A percentile compares a stretch with the other conserved stretches of the same genome.
Evolutionary conservation across 1,139 yeast species (phyloP).

Genomic region (Kodamaea fungicola): DNA sequence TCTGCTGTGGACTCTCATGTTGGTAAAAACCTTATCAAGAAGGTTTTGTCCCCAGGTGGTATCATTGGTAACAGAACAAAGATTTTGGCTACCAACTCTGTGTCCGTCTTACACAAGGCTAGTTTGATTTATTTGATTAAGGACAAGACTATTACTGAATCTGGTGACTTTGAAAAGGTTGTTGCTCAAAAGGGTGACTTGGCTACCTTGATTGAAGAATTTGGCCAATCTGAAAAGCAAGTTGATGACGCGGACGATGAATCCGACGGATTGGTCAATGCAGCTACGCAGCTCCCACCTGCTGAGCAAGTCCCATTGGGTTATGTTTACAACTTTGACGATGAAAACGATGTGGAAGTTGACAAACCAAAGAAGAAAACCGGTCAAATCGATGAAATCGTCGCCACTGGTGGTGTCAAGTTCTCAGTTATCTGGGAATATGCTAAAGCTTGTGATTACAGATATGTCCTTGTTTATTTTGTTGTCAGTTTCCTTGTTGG

Average conservation of each 20-base stretch:
- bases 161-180: slow-evolving; percentile 26
- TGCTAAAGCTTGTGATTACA: slow-evolving; percentile 25
- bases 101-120: slow-evolving; percentile 27
- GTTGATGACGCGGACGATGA: slow-evolving; percentile 8
- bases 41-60: slow-evolving; percentile 21
- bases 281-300: slow-evolving; percentile 9
- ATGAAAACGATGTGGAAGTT: slow-evolving; percentile 16
- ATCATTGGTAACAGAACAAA: slow-evolving; percentile 24
- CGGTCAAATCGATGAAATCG: slow-evolving; percentile 20
- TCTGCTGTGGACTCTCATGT: slow-evolving; percentile 42
- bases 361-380: slow-evolving; percentile 13
- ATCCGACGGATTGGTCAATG: not conserved
- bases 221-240: slow-evolving; percentile 51
- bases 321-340: slow-evolving; percentile 20
- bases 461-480: slow-evolving; percentile 20
- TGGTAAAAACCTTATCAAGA: slow-evolving; percentile 21
- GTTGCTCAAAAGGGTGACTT: slow-evolving; percentile 12
- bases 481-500: slow-evolving; percentile 15
- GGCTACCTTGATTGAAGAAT: slow-evolving; percentile 60
- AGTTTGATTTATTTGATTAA: slow-evolving; percentile 31
- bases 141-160: slow-evolving; percentile 20
- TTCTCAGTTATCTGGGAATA: slow-evolving; percentile 21
- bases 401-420: slow-evolving; percentile 24
- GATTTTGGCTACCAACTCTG: slow-evolving; percentile 28
- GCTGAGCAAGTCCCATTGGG: slow-evolving; percentile 21